Evolutionary conservation across 345 rosid genomes (phyloP).

Genomic region (Conringia planisiliqua): DNA sequence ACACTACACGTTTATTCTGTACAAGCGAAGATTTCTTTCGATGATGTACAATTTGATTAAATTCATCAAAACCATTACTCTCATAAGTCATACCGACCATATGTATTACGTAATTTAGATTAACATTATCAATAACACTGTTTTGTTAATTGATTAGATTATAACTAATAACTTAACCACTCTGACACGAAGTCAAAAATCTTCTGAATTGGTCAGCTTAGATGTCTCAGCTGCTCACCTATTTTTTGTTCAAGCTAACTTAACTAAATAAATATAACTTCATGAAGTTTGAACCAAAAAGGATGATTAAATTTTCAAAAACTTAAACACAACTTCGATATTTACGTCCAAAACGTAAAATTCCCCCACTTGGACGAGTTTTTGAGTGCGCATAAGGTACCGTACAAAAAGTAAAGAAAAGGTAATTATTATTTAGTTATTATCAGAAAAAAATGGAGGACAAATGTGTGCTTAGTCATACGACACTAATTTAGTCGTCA

Average conservation of each 20-base stretch:
- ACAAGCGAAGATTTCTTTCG: background rate
- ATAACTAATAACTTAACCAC: slow-evolving; percentile 9
- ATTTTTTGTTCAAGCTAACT: background rate
- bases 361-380: background rate
- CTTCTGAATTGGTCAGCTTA: slow-evolving; percentile 10
- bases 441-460: background rate
- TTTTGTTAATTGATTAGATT: background rate
- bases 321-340: background rate
- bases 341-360: background rate
- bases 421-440: background rate
- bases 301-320: background rate
- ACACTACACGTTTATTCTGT: background rate
- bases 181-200: slow-evolving; percentile 17
- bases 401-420: background rate
- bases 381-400: slow-evolving; percentile 24
- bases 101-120: background rate
- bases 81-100: background rate
- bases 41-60: background rate
- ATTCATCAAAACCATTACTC: background rate
- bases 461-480: background rate
- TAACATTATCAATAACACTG: background rate
- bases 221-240: slow-evolving; percentile 30
- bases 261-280: background rate
- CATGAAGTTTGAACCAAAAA: background rate
- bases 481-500: background rate